phyloP scores from a whole-genome alignment of 139 green algal species.

The Spirogloea muscicola region DNA sequence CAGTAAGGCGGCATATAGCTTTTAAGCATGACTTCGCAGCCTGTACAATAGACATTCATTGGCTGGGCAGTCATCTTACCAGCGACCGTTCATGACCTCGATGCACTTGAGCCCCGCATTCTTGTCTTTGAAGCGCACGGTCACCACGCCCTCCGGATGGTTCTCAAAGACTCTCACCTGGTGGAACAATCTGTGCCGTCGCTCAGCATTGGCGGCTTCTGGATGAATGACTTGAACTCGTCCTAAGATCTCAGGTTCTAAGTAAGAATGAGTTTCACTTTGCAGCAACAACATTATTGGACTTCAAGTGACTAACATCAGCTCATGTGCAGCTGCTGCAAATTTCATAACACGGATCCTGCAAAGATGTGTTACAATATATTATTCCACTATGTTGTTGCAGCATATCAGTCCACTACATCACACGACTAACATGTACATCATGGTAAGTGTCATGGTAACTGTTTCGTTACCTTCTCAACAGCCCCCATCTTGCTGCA shows the following conservation, averaged over 20 bases:
- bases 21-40: background rate
- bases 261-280: too few species aligned
- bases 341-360: too few species aligned
- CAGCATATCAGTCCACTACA: background rate
- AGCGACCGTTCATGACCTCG: conserved; percentile 77
- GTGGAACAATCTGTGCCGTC: too few species aligned
- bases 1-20: too few species aligned
- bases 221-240: too few species aligned
- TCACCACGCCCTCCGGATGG: conserved; percentile 79
- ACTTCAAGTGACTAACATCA: too few species aligned
- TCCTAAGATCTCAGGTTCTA: too few species aligned
- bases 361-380: too few species aligned
- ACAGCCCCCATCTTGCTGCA: conserved; percentile 73
- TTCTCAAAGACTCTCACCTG: conserved; percentile 43
- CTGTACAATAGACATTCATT: background rate
- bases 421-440: background rate
- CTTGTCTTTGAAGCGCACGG: conserved; percentile 68
- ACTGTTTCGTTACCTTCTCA: conserved; percentile 78
- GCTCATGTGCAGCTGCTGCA: too few species aligned
- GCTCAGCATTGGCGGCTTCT: too few species aligned
- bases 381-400: too few species aligned
- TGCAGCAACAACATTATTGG: too few species aligned
- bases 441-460: conserved; percentile 55
- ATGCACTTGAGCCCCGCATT: conserved; percentile 74
- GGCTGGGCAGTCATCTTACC: conserved; percentile 16